A percentile compares a stretch with the other conserved stretches of the same genome.
Evolutionary conservation across 495 filamentous ascomycete species (phyloP).

Genomic region (Neurospora terricola): DNA sequence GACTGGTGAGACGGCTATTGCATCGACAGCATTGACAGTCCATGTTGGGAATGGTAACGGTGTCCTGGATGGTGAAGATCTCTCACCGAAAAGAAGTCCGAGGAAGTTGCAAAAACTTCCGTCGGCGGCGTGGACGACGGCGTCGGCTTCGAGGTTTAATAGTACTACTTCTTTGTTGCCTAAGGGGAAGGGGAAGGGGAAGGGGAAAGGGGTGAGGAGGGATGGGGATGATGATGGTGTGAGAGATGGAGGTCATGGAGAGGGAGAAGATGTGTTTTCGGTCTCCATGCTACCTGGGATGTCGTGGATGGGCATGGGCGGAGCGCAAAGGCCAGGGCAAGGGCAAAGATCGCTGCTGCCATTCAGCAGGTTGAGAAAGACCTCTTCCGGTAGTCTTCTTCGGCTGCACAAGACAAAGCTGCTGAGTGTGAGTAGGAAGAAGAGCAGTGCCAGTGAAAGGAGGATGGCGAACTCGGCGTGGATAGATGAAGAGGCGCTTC

Average conservation of each 20-base stretch:
- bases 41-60: not conserved
- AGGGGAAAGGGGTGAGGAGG: not conserved
- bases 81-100: not conserved
- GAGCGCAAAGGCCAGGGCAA: not conserved
- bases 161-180: slow-evolving; percentile 5
- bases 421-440: not conserved
- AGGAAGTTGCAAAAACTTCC: slow-evolving; percentile 2
- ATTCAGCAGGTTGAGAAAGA: not conserved
- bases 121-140: not conserved
- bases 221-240: not conserved
- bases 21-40: not conserved
- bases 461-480: slow-evolving; percentile 19
- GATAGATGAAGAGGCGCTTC: slow-evolving; percentile 34
- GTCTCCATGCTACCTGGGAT: not conserved
- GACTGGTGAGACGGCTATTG: not conserved
- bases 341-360: not conserved
- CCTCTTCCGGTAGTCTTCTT: not conserved
- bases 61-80: not conserved
- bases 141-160: not conserved
- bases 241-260: not conserved
- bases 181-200: not conserved
- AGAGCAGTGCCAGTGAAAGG: not conserved
- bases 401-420: not conserved
- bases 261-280: not conserved
- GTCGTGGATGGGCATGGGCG: slow-evolving; percentile 1